Evolutionary conservation across 805 yeast species (phyloP).

Genomic region (Geotrichum ghanense): DNA sequence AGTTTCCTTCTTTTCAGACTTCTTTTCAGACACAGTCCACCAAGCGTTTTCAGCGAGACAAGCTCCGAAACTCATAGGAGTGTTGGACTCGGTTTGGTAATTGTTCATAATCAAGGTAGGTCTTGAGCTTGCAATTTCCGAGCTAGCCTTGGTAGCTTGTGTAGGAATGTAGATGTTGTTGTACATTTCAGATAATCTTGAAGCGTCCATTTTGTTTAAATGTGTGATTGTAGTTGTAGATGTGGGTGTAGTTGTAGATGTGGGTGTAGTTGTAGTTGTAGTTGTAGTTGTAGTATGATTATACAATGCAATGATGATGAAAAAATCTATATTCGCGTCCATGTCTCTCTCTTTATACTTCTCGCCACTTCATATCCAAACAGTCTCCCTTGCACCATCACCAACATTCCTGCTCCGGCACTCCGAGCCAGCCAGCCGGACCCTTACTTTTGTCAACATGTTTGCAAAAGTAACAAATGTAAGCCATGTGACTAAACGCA

Average conservation of each 20-base stretch:
- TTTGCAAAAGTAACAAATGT: too few species aligned
- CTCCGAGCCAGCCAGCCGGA: too few species aligned
- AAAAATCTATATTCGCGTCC: too few species aligned
- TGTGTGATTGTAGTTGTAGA: too few species aligned
- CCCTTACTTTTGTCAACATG: too few species aligned
- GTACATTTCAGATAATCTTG: constrained; percentile 28
- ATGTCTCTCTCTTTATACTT: too few species aligned
- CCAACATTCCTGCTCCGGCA: too few species aligned
- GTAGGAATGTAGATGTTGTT: constrained; percentile 41
- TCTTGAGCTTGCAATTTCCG: constrained; percentile 37
- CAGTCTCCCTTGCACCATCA: too few species aligned
- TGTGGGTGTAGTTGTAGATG: neutral
- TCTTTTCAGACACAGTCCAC: too few species aligned
- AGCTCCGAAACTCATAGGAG: constrained; percentile 27
- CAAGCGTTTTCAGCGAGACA: constrained; percentile 30
- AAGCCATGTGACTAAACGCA: too few species aligned
- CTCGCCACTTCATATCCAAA: too few species aligned
- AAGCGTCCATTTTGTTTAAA: constrained; percentile 33
- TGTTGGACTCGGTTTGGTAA: constrained; percentile 38
- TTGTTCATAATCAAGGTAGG: constrained; percentile 51
- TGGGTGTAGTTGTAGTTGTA: neutral
- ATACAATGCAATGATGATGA: too few species aligned
- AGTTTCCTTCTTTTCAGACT: constrained; percentile 11
- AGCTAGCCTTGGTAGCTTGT: constrained; percentile 12
- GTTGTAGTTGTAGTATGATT: neutral